Percentiles rank a stretch among this genome's conserved stretches.
These are phyloP conservation scores for Saprolegnia parasitica DNA, from an alignment of 352 stramenopile genomes.

Conservation along the genomic window DNA sequence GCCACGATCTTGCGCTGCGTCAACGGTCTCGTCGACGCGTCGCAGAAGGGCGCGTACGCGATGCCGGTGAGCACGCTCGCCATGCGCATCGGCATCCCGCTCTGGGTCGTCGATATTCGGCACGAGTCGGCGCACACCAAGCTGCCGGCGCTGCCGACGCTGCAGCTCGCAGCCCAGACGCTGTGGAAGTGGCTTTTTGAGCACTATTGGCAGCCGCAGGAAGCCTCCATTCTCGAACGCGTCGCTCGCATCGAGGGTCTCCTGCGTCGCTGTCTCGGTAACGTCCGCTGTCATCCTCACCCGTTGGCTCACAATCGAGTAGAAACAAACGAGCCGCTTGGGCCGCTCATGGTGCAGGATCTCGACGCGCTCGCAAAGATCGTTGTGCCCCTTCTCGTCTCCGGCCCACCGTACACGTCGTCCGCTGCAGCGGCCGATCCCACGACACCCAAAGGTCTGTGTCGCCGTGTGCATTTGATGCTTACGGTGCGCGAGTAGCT, in stretches of 20 bases:
- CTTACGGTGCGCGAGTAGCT: not conserved
- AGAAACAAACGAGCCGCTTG: slow-evolving; percentile 38
- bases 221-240: slow-evolving; percentile 41
- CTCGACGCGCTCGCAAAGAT: slow-evolving; percentile 42
- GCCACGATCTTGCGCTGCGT: slow-evolving; percentile 69
- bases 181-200: slow-evolving; percentile 81
- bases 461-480: no score
- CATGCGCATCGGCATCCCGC: slow-evolving; percentile 85
- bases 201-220: slow-evolving; percentile 86
- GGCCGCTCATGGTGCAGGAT: not conserved
- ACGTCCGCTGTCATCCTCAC: not conserved
- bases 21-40: slow-evolving; percentile 75
- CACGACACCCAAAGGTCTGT: no score
- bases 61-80: slow-evolving; percentile 72
- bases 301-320: slow-evolving; percentile 31
- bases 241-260: slow-evolving; percentile 45
- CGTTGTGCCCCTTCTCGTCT: slow-evolving; percentile 57
- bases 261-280: slow-evolving; percentile 34
- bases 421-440: no score
- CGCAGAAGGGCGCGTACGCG: slow-evolving; percentile 73
- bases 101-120: slow-evolving; percentile 91
- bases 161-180: slow-evolving; percentile 82
- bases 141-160: slow-evolving; percentile 82
- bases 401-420: slow-evolving; percentile 44
- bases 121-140: slow-evolving; percentile 93